phyloP scores from a whole-genome alignment of 1,139 yeast genomes.

The Candida buenavistaensis region DNA sequence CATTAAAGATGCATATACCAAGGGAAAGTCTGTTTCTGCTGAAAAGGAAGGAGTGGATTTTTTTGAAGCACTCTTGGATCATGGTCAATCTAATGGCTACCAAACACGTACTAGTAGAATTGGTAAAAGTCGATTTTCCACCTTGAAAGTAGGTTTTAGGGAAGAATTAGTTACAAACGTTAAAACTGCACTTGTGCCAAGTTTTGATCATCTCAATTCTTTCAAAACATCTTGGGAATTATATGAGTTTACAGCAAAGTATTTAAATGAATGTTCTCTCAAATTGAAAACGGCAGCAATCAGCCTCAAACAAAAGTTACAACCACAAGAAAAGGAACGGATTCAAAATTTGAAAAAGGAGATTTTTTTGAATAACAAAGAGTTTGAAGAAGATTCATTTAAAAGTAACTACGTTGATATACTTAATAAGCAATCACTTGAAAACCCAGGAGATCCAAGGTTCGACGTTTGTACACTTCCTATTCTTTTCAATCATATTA shows the following conservation, averaged over 20 bases:
- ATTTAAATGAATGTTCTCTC: conserved; percentile 1
- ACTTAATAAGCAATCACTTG: conserved; percentile 20
- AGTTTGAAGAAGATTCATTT: too few species aligned
- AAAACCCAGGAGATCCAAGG: conserved; percentile 26
- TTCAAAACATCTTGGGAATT: conserved; percentile 10
- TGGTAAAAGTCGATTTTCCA: neutral
- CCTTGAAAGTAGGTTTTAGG: conserved; percentile 7
- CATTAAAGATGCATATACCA: conserved; percentile 9
- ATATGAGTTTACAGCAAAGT: conserved; percentile 6
- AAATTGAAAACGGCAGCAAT: too few species aligned
- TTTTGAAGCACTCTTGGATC: conserved; percentile 3
- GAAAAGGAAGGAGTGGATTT: conserved; percentile 1
- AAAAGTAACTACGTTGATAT: conserved; percentile 16
- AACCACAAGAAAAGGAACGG: neutral
- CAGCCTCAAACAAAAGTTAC: neutral
- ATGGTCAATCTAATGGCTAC: too few species aligned
- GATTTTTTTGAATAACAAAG: conserved; percentile 3
- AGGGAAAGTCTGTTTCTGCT: neutral
- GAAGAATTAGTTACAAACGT: conserved; percentile 20
- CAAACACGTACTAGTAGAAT: too few species aligned
- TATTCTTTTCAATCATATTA: conserved; percentile 32
- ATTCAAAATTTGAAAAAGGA: too few species aligned
- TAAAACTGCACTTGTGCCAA: conserved; percentile 25
- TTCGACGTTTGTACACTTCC: conserved; percentile 41
- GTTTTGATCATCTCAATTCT: conserved; percentile 21